Conservation (phyloP, 345 rosid species). For the Euphorbia tirucalli region DNA sequence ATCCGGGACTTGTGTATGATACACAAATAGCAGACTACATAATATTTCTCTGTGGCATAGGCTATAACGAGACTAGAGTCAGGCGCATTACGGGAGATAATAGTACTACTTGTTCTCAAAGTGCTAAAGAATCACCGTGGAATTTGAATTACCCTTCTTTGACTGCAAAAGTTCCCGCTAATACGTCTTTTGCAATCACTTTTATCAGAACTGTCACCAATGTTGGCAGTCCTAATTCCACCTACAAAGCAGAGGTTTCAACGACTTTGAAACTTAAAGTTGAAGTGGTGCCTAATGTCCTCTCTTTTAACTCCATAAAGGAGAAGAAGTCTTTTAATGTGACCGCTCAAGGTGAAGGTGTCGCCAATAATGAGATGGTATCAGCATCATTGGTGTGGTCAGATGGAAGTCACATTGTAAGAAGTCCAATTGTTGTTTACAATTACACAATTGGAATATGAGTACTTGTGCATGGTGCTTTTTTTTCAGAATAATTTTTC, state of each 20-base stretch:
- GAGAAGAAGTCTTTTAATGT: neutral
- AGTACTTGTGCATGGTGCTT: no score
- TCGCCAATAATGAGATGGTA: neutral
- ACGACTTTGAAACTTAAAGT: neutral
- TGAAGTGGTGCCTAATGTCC: neutral
- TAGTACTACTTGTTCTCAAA: slow-evolving; percentile 27
- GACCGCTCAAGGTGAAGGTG: neutral
- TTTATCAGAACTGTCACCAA: slow-evolving; percentile 35
- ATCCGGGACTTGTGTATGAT: slow-evolving; percentile 42
- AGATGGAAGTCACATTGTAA: neutral
- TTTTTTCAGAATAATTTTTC: no score
- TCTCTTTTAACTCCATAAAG: neutral
- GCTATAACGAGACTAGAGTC: slow-evolving; percentile 20
- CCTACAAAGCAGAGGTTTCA: neutral
- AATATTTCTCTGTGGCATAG: slow-evolving; percentile 41
- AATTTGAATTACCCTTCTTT: slow-evolving; percentile 45
- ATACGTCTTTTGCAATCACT: slow-evolving; percentile 13
- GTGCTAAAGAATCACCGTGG: neutral
- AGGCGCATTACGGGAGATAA: slow-evolving; percentile 32
- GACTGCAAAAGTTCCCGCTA: slow-evolving; percentile 16
- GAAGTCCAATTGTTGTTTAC: slow-evolving; percentile 1
- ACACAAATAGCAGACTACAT: slow-evolving; percentile 32
- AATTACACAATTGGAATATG: no score
- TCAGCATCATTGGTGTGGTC: slow-evolving; percentile 1
- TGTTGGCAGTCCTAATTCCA: slow-evolving; percentile 4